These are phyloP conservation scores for Vaccinium corymbosum DNA, from an alignment of 148 eudicot genomes.

Conservation along the genomic window DNA sequence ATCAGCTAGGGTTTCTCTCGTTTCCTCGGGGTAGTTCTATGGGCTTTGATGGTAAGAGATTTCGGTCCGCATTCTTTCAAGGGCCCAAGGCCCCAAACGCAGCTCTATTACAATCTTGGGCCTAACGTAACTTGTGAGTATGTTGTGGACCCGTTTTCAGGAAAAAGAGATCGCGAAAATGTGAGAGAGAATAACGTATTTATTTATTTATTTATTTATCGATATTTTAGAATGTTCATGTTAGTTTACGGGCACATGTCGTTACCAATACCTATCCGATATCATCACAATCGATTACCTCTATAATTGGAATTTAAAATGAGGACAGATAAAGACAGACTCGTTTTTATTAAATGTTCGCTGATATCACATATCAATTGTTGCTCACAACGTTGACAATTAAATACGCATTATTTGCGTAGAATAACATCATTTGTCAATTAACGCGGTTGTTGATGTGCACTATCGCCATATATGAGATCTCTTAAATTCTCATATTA, in stretches of 20 bases:
- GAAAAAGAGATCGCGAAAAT: not conserved
- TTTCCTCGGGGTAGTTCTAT: not conserved
- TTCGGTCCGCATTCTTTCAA: not conserved
- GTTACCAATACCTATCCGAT: not conserved
- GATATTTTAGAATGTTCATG: too few species aligned
- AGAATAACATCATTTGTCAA: not conserved
- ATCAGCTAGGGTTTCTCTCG: slow-evolving; percentile 5
- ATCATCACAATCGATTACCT: not conserved
- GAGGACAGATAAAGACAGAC: not conserved
- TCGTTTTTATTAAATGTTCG: not conserved
- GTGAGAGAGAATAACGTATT: too few species aligned
- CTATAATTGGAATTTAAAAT: too few species aligned
- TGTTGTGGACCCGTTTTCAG: not conserved
- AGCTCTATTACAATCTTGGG: not conserved
- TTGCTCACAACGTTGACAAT: not conserved
- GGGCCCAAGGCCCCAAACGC: not conserved
- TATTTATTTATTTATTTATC: too few species aligned
- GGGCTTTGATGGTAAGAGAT: not conserved
- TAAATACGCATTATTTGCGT: not conserved
- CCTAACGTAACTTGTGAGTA: not conserved
- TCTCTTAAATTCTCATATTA: too few species aligned
- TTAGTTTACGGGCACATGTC: not conserved
- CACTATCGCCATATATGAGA: too few species aligned
- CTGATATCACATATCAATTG: not conserved
- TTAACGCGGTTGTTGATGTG: too few species aligned